Evolutionary conservation across 768 basidiomycete species (phyloP), one percentile per base, ranked within the genome.

Genomic region (Tricholoma sp.): DNA sequence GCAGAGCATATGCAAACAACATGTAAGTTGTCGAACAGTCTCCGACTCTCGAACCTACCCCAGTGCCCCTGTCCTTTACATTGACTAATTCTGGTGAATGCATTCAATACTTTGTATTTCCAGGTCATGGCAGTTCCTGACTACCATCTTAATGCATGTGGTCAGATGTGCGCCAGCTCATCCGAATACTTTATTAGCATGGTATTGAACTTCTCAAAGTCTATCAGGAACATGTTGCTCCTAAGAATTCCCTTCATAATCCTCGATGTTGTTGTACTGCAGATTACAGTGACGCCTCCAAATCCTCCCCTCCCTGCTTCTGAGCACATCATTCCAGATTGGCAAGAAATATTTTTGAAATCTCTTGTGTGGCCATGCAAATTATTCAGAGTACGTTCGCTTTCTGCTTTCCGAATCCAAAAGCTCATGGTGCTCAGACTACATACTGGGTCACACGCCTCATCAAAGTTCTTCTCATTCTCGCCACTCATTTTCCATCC

Each of bases 191-290:
- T 35, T 11, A 35, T 11, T 35, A 39, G 8, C 37, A 18, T 21
- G 3, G 21, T 22, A 39, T 22, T n/a, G n/a, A n/a, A n/a, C n/a
- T n/a, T n/a, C n/a, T n/a, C n/a, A n/a, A n/a, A n/a, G n/a, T n/a
- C n/a, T n/a, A n/a, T n/a, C n/a, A n/a, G n/a, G n/a, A 10, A 21
- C 22, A 64, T 68, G 64, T 59, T 66, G 32, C 63, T 74, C 56
- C 37, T 69, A 46, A 76, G 73, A 39, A 59, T 77, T 9, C 75
- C 74, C 2, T 61, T 78, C 59, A 64, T 72, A 27, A 57, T 76
- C 22, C 43, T 65, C 6, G 67, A 74, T 18, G 72, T 71, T 10
- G 34, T 75, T 41, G 70, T 69, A 54, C 76, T 78, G 71, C 68
- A 66, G 41, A 58, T 74, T 39, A 69, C 69, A n/a, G 69, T 69